Evolutionary conservation across 2,329 filamentous ascomycete species (phyloP).

Genomic region (Juglanconis oblonga): DNA sequence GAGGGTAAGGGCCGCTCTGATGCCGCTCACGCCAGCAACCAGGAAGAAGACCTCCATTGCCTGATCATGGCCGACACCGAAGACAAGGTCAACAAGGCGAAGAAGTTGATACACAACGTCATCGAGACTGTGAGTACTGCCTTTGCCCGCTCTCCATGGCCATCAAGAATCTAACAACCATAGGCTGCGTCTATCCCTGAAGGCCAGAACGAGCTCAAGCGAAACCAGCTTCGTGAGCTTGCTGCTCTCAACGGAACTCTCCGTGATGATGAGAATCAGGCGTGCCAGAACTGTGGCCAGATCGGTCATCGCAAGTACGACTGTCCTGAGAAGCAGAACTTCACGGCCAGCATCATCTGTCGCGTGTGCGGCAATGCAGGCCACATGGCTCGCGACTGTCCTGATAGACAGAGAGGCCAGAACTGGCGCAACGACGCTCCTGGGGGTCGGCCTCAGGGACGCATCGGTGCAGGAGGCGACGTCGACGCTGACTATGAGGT

Average conservation of each 20-base stretch:
- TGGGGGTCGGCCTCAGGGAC: slow-evolving; percentile 54
- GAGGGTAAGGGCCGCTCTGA: slow-evolving; percentile 99
- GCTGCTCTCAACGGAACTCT: slow-evolving; percentile 98
- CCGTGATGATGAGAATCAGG: slow-evolving; percentile 98
- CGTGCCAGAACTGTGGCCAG: slow-evolving; percentile 98
- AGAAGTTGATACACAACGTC: slow-evolving; percentile 96
- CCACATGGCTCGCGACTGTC: slow-evolving; percentile 97
- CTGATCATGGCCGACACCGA: slow-evolving; percentile 99
- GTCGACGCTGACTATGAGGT: slow-evolving; percentile 95
- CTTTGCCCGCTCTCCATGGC: neutral
- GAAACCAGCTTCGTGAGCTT: slow-evolving; percentile 96
- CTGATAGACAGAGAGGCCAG: slow-evolving; percentile 84
- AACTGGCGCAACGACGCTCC: slow-evolving; percentile 84
- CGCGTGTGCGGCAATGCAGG: slow-evolving; percentile 96
- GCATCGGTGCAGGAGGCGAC: slow-evolving; percentile 69
- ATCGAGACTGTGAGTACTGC: slow-evolving; percentile 82
- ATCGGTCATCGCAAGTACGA: slow-evolving; percentile 99
- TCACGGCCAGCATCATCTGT: slow-evolving; percentile 98
- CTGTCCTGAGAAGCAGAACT: slow-evolving; percentile 96
- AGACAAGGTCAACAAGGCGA: slow-evolving; percentile 99
- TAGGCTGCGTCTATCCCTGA: slow-evolving; percentile 98
- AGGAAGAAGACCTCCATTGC: slow-evolving; percentile 98
- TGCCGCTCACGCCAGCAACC: slow-evolving; percentile 98
- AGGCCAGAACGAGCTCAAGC: slow-evolving; percentile 97
- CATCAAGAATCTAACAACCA: slow-evolving; percentile 21